Base-by-base conservation (phyloP, 148 eudicot genomes). In the Silene uniflora region DNA sequence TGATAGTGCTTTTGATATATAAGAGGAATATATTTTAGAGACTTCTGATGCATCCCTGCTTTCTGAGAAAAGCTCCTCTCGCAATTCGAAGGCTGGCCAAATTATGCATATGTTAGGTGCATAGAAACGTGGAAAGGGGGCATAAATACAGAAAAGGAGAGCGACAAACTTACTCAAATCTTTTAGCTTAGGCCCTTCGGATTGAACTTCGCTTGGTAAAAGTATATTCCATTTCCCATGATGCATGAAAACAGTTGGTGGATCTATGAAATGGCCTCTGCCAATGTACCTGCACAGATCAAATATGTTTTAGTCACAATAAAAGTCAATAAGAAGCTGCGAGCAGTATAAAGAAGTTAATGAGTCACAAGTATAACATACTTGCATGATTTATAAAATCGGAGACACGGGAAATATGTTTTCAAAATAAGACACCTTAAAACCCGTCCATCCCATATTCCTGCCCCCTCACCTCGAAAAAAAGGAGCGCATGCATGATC, bases 201-300 rank as follows among this genome's bases (percentile, higher is more conserved):
- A 72, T 80, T 71, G 82, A 73, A 87, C 74, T 77, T 78, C 83
- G 77, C 82, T 75, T 68, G 97, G 98, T 73, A 95, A 83, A 71
- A 66, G 76, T 66, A 95, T 79, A 72, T 80, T 86, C 98, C 98
- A 95, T 59, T 49, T 80, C 61, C 92, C 93, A 75, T 80, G 35
- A 27, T 80, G 74, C 90, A 95, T 82, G 82, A 63, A 84, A 63
- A 88, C 89, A 7, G 90, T 92, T 14, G 98, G 97, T 23, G 96
- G 96, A 77, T 92, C 96, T 44, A 92, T 66, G 74, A 92, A 95
- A 77, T 89, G 76, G 78, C 98, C 98, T 88, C 97, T 85, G 63
- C 98, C 98, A 6, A 83, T 84, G 84, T 95, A 90, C 98, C 98
- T 95, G 82, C 59, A 80, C n/a, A 23, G 23, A 81, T 11, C 22